phyloP scores from a whole-genome alignment of 768 basidiomycete species.

The Terana coerulea region DNA sequence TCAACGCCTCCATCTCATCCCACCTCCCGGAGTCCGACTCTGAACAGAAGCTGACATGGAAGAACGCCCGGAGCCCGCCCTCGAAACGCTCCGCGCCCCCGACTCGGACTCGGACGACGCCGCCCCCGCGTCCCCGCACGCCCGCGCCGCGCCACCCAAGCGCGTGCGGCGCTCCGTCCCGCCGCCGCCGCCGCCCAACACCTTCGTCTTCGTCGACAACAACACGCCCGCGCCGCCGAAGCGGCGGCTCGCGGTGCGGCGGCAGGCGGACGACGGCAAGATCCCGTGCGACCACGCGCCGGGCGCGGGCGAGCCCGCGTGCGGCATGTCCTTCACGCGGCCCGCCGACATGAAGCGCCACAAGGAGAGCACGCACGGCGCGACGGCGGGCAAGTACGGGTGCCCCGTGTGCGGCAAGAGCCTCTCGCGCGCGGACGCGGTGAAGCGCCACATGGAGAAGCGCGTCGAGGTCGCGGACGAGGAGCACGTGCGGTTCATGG shows the following conservation, averaged over 20 bases:
- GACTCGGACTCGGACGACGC: neutral
- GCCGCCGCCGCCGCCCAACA: neutral
- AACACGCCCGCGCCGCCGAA: neutral
- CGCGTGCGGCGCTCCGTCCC: neutral
- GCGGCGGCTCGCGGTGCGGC: neutral
- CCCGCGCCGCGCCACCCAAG: neutral
- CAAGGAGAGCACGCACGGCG: constrained; percentile 3
- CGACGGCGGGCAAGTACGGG: neutral
- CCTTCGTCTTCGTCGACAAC: constrained; percentile 1
- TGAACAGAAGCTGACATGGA: constrained; percentile 2
- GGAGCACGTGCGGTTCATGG: too few relatives aligned
- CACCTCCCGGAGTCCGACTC: too few relatives aligned
- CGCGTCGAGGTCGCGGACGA: too few relatives aligned
- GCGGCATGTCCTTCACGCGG: constrained; percentile 1
- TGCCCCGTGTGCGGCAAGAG: constrained; percentile 1
- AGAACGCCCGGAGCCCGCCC: neutral
- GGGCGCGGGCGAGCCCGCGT: neutral
- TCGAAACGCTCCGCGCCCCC: neutral
- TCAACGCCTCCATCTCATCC: too few relatives aligned
- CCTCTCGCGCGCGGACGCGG: constrained; percentile 2
- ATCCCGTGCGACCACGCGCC: neutral
- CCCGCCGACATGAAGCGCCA: constrained; percentile 4
- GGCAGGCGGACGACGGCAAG: neutral
- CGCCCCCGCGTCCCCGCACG: neutral
- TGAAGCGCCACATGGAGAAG: neutral